phyloP scores from a whole-genome alignment of 441 rosid species.

The Kokia cookei region DNA sequence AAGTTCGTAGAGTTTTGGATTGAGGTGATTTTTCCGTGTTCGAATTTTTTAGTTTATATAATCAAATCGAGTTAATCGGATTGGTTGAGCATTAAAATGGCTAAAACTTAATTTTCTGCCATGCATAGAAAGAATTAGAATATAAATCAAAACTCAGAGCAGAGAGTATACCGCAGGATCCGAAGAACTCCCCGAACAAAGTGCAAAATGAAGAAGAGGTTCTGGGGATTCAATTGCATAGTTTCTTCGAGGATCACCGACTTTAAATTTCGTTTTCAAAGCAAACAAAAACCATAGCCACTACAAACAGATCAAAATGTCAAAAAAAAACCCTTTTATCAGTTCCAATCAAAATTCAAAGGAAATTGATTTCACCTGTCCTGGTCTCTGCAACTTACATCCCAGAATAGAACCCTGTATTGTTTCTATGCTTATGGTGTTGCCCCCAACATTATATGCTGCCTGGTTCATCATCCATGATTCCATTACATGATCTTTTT shows the following conservation, averaged over 20 bases:
- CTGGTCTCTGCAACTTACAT: conserved; percentile 72
- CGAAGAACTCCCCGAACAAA: conserved; percentile 60
- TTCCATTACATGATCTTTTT: neutral
- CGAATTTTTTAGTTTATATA: no score
- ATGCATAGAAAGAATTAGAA: no score
- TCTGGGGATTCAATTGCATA: conserved; percentile 55
- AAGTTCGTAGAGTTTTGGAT: no score
- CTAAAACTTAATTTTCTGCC: no score
- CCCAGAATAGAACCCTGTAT: conserved; percentile 65
- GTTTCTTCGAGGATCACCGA: conserved; percentile 44
- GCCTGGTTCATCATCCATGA: conserved; percentile 38
- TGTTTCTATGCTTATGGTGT: conserved; percentile 49
- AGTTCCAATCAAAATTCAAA: neutral
- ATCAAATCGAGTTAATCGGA: no score
- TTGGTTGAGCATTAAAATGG: no score
- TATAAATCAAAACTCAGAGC: neutral
- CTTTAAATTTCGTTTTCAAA: conserved; percentile 45
- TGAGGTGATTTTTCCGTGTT: no score
- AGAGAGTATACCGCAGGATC: conserved; percentile 69
- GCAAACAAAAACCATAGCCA: conserved; percentile 59
- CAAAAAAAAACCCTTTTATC: neutral
- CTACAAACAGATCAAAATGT: conserved; percentile 24
- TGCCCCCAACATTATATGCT: conserved; percentile 74
- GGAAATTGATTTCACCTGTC: conserved; percentile 43
- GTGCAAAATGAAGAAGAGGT: conserved; percentile 82